Evolutionary conservation across 768 basidiomycete genomes (phyloP), one percentile per base, ranked within the genome.

Genomic region (Auricularia cornea): DNA sequence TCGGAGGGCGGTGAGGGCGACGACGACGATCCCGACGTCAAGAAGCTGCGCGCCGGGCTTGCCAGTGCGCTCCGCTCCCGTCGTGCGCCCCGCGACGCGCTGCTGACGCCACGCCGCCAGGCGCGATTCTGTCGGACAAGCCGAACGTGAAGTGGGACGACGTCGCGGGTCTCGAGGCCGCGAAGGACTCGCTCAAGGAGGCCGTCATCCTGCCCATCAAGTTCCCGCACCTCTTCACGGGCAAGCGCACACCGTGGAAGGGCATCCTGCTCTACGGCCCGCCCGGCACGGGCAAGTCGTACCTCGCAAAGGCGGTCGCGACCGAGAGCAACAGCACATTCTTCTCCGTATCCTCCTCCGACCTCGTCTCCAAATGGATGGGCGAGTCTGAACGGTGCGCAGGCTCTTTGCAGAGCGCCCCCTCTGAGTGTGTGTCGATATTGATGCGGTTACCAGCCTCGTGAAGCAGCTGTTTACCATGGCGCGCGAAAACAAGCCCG

Each of bases 131-230:
- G 4, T 81, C 88, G 0, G 97, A 98, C 75, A 96, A 87, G 68
- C 97, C 97, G 8, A 92, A 99, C 73, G 89, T 98, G 44, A 88
- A 88, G 69, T 99, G 97, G 97, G 94, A 98, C 70, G 97, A 99
- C 73, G 96, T 99, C 59, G 97, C 97, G 18, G 97, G 97, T 59
- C 82, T 99, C 11, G 94, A 96, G 71, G 86, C 84, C 30, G 97
- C 96, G 52, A 99, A 98, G 75, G 94, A 95, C 48, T 84, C 96
- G 3, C 77, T 99, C 70, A 98, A 98, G 73, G 97, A 98, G 74
- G 96, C 97, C 40, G 97, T 98, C 72, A 97, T 98, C 72, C 81
- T 99, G n/a, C 97, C 97, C 3, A 98, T 98, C 83, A 98, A 98
- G 74, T 98, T 98, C 70, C 97, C 97, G 2, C 94, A 98, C 75